Evolutionary conservation across 1,284 basidiomycete species (phyloP).

Genomic region (Irpex lacteus): DNA sequence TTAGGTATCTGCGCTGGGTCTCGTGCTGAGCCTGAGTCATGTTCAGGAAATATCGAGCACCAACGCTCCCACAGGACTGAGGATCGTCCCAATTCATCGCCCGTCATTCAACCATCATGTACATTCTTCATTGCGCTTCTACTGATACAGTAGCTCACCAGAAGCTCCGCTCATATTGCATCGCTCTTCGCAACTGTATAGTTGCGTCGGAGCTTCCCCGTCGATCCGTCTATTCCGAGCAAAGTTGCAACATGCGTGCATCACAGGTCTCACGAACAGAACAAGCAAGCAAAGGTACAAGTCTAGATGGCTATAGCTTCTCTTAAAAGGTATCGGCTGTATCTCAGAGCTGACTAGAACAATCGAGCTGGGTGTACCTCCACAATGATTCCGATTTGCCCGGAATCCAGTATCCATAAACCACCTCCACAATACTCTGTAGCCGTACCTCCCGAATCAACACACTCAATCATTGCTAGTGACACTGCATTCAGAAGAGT

Average conservation of each 20-base stretch:
- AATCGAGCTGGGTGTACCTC: background rate
- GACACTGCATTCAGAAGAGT: background rate
- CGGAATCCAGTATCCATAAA: background rate
- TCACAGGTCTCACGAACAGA: background rate
- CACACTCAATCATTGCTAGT: background rate
- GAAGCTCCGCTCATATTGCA: background rate
- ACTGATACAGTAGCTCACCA: background rate
- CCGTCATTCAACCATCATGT: background rate
- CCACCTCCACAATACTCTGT: background rate
- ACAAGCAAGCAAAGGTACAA: background rate
- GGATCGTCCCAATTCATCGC: background rate
- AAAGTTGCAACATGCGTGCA: background rate
- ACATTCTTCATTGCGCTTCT: background rate
- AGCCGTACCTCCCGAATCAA: background rate
- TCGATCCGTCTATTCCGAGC: background rate
- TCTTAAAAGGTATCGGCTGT: background rate
- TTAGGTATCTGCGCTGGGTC: background rate
- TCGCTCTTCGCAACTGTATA: background rate
- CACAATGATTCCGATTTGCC: background rate
- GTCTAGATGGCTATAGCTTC: background rate
- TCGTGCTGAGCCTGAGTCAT: background rate
- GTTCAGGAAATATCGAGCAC: background rate
- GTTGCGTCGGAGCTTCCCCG: background rate
- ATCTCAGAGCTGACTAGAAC: background rate
- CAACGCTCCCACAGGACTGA: background rate